Percentiles rank a stretch among this genome's conserved stretches.
These are phyloP conservation scores for Globisporangium polare DNA, from an alignment of 352 stramenopile genomes.

Conservation along the genomic window DNA sequence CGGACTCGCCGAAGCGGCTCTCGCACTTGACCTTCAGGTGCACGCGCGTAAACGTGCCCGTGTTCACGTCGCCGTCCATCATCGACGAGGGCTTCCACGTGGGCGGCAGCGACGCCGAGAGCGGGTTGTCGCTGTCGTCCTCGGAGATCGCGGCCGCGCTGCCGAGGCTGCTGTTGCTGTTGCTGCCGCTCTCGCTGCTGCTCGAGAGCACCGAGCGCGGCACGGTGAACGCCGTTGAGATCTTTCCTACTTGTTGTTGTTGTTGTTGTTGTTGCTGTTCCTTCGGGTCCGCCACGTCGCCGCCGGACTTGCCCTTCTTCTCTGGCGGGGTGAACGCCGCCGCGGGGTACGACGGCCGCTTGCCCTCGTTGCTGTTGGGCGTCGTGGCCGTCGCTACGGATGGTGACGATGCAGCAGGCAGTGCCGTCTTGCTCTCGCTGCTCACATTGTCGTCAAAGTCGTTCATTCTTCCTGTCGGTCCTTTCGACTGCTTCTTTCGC, in stretches of 20 bases:
- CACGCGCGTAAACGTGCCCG: slow-evolving; percentile 78
- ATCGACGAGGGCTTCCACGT: slow-evolving; percentile 1
- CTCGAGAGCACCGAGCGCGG: slow-evolving; percentile 7
- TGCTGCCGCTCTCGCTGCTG: slow-evolving; percentile 14
- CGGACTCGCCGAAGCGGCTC: slow-evolving; percentile 71
- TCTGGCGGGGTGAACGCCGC: slow-evolving; percentile 16
- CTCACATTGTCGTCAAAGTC: slow-evolving; percentile 4
- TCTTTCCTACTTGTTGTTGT: slow-evolving; percentile 4
- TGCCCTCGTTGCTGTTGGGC: slow-evolving; percentile 10
- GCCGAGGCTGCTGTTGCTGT: slow-evolving; percentile 18
- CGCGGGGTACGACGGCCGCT: slow-evolving; percentile 14
- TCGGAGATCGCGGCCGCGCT: slow-evolving; percentile 14
- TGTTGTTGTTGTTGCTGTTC: slow-evolving; percentile 6
- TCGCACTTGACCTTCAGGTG: slow-evolving; percentile 62
- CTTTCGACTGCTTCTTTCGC: background rate
- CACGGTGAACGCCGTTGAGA: slow-evolving; percentile 2
- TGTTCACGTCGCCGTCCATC: slow-evolving; percentile 59
- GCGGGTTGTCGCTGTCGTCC: slow-evolving; percentile 11
- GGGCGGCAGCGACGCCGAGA: background rate
- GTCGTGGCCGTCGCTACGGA: background rate
- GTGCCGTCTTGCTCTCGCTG: slow-evolving; percentile 2
- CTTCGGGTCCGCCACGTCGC: slow-evolving; percentile 1
- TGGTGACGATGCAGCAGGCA: background rate
- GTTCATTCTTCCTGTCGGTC: slow-evolving; percentile 10
- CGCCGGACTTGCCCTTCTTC: slow-evolving; percentile 18